Base-by-base conservation (phyloP, 345 rosid genomes). In the Eutrema heterophyllum region DNA sequence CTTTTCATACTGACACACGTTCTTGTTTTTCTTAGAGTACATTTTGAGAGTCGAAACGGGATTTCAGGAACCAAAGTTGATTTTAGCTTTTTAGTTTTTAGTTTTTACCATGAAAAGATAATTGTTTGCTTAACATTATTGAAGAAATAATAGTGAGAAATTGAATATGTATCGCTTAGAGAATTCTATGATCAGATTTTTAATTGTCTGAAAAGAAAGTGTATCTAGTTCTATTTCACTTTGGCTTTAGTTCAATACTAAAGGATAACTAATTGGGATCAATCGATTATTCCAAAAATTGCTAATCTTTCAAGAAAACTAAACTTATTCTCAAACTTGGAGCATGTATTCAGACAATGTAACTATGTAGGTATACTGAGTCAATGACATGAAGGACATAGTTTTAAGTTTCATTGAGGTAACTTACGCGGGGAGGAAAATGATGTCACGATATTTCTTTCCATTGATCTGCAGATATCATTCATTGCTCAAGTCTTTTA, bases 391-490 rank as follows among this genome's bases (percentile, higher is more conserved):
- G 68, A 54, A 49, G 11, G 53, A 24, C 51, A 67, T 0, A 56
- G 3, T 14, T 59, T 43, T 14, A 14, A 9, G 16, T 5, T 36
- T 27, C 5, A 6, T n/a, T 40, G 21, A 50, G 30, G 60, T 29
- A n/a, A 36, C 24, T 35, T 54, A 11, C 60, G 6, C 70, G 7
- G 9, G 16, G 46, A 72, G 36, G 12, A 41, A 32, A 33, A 18
- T 24, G 35, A 67, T 67, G 15, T 44, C 38, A 18, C 43, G 13
- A 55, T 38, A 14, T 48, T 43, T 50, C 46, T 55, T 44, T 45
- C 33, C 18, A 33, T 45, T 73, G 7, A 49, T 48, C 30, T 21
- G 55, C 83, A 89, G 98, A 86, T 89, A 80, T 45, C 96, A 85
- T 72, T 83, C 79, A 11, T 79, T 88, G 76, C 69, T 73, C 54